phyloP scores from a whole-genome alignment of 2,329 filamentous ascomycete species.

The Colletotrichum sp. region DNA sequence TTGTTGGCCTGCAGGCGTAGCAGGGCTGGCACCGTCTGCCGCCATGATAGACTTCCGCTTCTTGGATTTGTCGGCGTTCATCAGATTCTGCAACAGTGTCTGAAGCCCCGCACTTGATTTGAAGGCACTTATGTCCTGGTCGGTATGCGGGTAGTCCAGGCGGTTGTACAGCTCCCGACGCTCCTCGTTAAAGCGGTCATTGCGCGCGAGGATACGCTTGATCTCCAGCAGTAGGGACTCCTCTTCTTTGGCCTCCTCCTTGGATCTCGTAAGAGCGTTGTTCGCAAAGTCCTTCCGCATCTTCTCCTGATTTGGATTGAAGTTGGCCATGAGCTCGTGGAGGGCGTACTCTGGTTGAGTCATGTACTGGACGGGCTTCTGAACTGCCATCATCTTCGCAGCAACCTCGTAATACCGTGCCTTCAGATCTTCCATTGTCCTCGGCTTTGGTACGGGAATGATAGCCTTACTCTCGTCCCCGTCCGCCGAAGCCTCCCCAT shows the following conservation, averaged over 20 bases:
- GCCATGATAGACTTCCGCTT: constrained; percentile 79
- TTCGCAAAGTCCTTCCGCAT: constrained; percentile 85
- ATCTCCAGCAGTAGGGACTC: constrained; percentile 88
- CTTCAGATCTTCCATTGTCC: constrained; percentile 91
- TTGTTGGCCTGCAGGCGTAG: constrained; percentile 34
- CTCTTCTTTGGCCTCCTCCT: constrained; percentile 91
- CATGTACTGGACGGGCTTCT: constrained; percentile 87
- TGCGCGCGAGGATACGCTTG: constrained; percentile 86
- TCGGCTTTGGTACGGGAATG: constrained; percentile 55
- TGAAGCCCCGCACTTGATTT: constrained; percentile 82
- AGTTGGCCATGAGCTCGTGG: constrained; percentile 86
- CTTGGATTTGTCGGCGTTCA: constrained; percentile 85
- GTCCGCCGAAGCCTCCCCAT: constrained; percentile 49
- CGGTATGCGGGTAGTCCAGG: constrained; percentile 77
- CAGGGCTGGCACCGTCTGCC: constrained; percentile 58
- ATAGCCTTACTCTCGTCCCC: constrained; percentile 58
- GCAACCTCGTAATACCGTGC: constrained; percentile 88
- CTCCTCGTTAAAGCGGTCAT: constrained; percentile 86
- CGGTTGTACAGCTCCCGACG: constrained; percentile 85
- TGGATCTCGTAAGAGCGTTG: constrained; percentile 77
- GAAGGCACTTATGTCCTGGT: constrained; percentile 77
- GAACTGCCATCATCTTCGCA: constrained; percentile 79
- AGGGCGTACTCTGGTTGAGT: constrained; percentile 80
- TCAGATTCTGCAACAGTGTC: constrained; percentile 80
- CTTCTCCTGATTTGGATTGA: constrained; percentile 80